phyloP scores from a whole-genome alignment of 768 basidiomycete species.

The Mycena sanguinolenta region DNA sequence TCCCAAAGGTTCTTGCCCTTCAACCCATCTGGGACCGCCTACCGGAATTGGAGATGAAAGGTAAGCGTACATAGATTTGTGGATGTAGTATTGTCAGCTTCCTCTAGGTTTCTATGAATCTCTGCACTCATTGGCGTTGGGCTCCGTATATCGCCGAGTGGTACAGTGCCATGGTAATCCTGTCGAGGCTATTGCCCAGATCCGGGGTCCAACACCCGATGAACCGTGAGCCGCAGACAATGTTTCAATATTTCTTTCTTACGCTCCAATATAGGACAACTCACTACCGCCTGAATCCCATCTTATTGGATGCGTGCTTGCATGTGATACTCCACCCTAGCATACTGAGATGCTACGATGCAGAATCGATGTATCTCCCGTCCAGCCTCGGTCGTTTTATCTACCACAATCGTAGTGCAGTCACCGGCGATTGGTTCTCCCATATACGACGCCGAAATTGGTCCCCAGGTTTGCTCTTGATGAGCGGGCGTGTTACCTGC shows the following conservation, averaged over 20 bases:
- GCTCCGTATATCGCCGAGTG: conserved; percentile 6
- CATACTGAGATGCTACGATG: conserved; percentile 12
- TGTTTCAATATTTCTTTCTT: neutral
- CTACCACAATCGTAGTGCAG: neutral
- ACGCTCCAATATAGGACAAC: neutral
- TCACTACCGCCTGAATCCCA: conserved; percentile 8
- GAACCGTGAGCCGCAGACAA: conserved; percentile 6
- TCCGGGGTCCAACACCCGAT: neutral
- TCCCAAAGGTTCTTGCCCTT: too few relatives aligned
- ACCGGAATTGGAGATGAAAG: neutral
- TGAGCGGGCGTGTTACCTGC: too few relatives aligned
- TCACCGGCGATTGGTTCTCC: conserved; percentile 18
- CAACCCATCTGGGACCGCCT: too few relatives aligned
- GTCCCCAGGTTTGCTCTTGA: conserved; percentile 28
- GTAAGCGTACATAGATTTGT: too few relatives aligned
- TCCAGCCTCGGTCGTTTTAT: conserved; percentile 12
- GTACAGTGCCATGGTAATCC: conserved; percentile 22
- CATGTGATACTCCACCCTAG: conserved; percentile 11
- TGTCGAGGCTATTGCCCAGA: conserved; percentile 18
- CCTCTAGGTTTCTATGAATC: too few relatives aligned
- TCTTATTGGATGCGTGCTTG: conserved; percentile 10
- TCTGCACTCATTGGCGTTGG: too few relatives aligned
- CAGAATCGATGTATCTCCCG: conserved; percentile 18
- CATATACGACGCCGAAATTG: conserved; percentile 6
- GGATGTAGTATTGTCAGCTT: too few relatives aligned